Evolutionary conservation across 805 yeast genomes (phyloP).

Genomic region (Vanderwaltozyma polyspora): DNA sequence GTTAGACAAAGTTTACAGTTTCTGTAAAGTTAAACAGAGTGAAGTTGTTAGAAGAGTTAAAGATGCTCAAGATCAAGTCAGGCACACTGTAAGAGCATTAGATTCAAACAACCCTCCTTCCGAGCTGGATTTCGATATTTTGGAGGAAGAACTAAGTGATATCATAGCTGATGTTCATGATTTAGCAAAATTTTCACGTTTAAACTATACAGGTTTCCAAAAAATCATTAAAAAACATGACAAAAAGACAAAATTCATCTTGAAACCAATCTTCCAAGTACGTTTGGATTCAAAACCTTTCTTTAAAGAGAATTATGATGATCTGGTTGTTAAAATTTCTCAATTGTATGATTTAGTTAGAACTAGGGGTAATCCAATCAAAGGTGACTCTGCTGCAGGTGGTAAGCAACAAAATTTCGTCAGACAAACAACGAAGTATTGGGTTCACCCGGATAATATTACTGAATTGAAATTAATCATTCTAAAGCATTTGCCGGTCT

Average conservation of each 20-base stretch:
- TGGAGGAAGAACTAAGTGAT: slow-evolving; percentile 70
- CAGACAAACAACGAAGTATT: slow-evolving; percentile 95
- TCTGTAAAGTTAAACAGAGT: slow-evolving; percentile 76
- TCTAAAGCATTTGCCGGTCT: slow-evolving; percentile 89
- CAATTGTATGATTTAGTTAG: slow-evolving; percentile 84
- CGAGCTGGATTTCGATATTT: slow-evolving; percentile 59
- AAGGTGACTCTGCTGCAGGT: slow-evolving; percentile 96
- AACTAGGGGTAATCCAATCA: slow-evolving; percentile 90
- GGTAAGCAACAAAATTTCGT: slow-evolving; percentile 96
- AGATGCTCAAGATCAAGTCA: slow-evolving; percentile 65
- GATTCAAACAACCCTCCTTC: slow-evolving; percentile 37
- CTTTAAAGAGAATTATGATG: slow-evolving; percentile 89
- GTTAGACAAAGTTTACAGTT: slow-evolving; percentile 84
- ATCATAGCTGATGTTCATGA: slow-evolving; percentile 97
- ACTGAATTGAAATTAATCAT: slow-evolving; percentile 90
- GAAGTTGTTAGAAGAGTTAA: slow-evolving; percentile 80
- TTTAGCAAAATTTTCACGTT: slow-evolving; percentile 81
- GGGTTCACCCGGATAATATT: slow-evolving; percentile 98
- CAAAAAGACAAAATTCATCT: slow-evolving; percentile 66
- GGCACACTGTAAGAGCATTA: slow-evolving; percentile 49
- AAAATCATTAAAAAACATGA: slow-evolving; percentile 95
- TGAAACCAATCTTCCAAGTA: slow-evolving; percentile 88
- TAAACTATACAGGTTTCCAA: slow-evolving; percentile 95
- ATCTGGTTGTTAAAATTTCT: slow-evolving; percentile 77
- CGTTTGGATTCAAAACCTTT: slow-evolving; percentile 90